Evolutionary conservation across 1,284 basidiomycete genomes (phyloP).

Genomic region (Taiwanofungus camphoratus): DNA sequence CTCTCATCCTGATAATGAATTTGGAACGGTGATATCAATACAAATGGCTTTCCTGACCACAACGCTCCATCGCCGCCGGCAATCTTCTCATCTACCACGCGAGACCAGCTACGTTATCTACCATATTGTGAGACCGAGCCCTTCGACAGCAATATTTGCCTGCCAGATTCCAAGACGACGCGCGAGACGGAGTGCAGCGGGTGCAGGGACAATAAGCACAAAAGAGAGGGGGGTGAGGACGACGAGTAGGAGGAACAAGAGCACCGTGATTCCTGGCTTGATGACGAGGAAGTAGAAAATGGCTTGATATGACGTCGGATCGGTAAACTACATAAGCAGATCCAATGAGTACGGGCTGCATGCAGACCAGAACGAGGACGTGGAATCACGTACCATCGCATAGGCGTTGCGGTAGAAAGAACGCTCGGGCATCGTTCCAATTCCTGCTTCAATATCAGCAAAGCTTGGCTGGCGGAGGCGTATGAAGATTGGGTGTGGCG

Average conservation of each 20-base stretch:
- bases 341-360: neutral
- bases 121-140: conserved; percentile 41
- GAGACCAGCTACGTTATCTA: too few species aligned
- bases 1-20: too few species aligned
- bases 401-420: conserved; percentile 76
- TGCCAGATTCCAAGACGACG: conserved; percentile 72
- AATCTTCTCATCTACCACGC: too few species aligned
- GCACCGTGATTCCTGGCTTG: conserved; percentile 73
- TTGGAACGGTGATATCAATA: too few species aligned
- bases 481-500: conserved; percentile 64
- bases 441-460: conserved; percentile 46
- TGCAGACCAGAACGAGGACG: neutral
- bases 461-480: conserved; percentile 44
- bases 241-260: conserved; percentile 50
- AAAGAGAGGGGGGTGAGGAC: conserved; percentile 53
- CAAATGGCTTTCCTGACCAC: too few species aligned
- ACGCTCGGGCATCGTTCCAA: conserved; percentile 36
- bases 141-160: conserved; percentile 73
- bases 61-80: too few species aligned
- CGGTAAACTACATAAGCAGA: conserved; percentile 51
- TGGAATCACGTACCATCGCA: conserved; percentile 53
- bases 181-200: conserved; percentile 56
- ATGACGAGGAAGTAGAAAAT: conserved; percentile 81
- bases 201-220: conserved; percentile 56
- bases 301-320: conserved; percentile 72